A percentile compares a stretch with the other conserved stretches of the same genome.
Conservation (phyloP, 148 eudicot genomes). For the Chenopodium suecicum region DNA sequence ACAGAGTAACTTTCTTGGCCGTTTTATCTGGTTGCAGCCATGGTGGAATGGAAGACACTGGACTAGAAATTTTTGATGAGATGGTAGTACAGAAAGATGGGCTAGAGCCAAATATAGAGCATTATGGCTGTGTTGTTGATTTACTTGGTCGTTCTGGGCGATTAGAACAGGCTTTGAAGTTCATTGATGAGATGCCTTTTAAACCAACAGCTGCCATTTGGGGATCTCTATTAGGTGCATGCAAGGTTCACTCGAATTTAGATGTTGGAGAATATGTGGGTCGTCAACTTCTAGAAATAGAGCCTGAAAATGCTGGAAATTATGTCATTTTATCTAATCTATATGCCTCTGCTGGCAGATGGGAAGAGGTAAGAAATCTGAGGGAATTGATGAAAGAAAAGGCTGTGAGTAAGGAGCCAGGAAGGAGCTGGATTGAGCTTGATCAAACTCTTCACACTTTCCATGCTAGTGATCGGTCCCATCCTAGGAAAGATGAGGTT, state of each 20-base stretch:
- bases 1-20: slow-evolving; percentile 60
- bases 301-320: slow-evolving; percentile 88
- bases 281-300: slow-evolving; percentile 53
- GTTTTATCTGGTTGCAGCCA: slow-evolving; percentile 91
- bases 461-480: slow-evolving; percentile 63
- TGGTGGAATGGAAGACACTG: slow-evolving; percentile 68
- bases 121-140: slow-evolving; percentile 87
- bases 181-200: slow-evolving; percentile 61
- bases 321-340: slow-evolving; percentile 71
- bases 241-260: slow-evolving; percentile 63
- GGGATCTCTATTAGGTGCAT: slow-evolving; percentile 90
- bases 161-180: slow-evolving; percentile 60
- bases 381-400: slow-evolving; percentile 68
- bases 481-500: slow-evolving; percentile 59
- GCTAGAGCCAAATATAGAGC: slow-evolving; percentile 63
- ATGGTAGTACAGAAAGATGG: slow-evolving; percentile 45
- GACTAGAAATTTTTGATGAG: slow-evolving; percentile 60
- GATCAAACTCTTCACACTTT: slow-evolving; percentile 67
- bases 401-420: slow-evolving; percentile 68
- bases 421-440: slow-evolving; percentile 82
- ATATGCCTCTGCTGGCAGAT: slow-evolving; percentile 74
- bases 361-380: slow-evolving; percentile 66
- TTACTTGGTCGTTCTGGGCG: slow-evolving; percentile 81
- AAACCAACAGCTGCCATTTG: slow-evolving; percentile 85
- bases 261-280: slow-evolving; percentile 67